These are phyloP conservation scores for Alternaria tenuissima DNA, from an alignment of 2,329 filamentous ascomycete genomes.

Conservation along the genomic window DNA sequence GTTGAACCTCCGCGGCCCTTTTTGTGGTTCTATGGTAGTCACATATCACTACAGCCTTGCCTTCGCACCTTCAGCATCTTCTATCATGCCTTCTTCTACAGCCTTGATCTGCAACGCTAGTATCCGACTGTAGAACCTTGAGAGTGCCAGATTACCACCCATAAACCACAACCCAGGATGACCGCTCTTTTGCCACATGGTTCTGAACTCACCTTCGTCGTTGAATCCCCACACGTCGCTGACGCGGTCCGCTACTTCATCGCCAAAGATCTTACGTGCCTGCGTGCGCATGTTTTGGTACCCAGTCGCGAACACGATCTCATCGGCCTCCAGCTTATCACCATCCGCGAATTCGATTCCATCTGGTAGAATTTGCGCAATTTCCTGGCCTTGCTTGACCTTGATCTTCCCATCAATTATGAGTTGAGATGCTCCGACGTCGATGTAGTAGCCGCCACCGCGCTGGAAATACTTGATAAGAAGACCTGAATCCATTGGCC, in stretches of 20 bases:
- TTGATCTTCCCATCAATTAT: slow-evolving; percentile 58
- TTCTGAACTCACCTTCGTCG: slow-evolving; percentile 58
- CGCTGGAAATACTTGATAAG: slow-evolving; percentile 53
- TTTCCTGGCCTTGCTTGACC: slow-evolving; percentile 52
- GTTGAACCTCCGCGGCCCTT: not conserved
- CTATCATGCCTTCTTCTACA: slow-evolving; percentile 40
- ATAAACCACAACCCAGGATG: slow-evolving; percentile 56
- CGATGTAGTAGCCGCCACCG: slow-evolving; percentile 59
- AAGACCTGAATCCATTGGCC: slow-evolving; percentile 39
- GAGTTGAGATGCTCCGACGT: slow-evolving; percentile 54
- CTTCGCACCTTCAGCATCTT: not conserved
- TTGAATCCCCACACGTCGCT: slow-evolving; percentile 58
- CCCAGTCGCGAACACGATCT: slow-evolving; percentile 59
- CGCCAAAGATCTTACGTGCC: slow-evolving; percentile 52
- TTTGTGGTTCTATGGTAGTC: not conserved
- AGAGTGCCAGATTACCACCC: slow-evolving; percentile 54
- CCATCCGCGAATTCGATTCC: slow-evolving; percentile 57
- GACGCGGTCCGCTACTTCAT: slow-evolving; percentile 51
- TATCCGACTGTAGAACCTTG: slow-evolving; percentile 59
- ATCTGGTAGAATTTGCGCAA: slow-evolving; percentile 48
- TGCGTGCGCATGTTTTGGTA: slow-evolving; percentile 56
- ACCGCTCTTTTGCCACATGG: slow-evolving; percentile 49
- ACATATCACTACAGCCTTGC: slow-evolving; percentile 7
- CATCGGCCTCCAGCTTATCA: slow-evolving; percentile 53
- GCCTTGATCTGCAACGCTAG: slow-evolving; percentile 59